Evolutionary conservation across 2,329 filamentous ascomycete species (phyloP).

Genomic region (Byssothecium circinans): DNA sequence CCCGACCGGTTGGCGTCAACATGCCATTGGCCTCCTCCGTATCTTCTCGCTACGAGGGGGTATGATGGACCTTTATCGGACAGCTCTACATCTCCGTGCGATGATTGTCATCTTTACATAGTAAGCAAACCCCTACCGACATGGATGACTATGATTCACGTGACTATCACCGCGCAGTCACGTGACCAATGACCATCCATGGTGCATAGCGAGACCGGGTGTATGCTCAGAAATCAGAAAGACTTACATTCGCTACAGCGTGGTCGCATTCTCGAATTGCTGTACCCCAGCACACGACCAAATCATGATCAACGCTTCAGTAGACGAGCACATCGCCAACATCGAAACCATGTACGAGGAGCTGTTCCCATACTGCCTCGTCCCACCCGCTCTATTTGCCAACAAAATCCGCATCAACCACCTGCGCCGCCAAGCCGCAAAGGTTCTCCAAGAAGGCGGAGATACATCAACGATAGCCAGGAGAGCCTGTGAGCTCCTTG

Average conservation of each 20-base stretch:
- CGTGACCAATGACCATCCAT: too few relatives aligned
- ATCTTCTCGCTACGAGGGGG: slow-evolving; percentile 36
- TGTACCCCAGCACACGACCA: slow-evolving; percentile 30
- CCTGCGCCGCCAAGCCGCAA: slow-evolving; percentile 19
- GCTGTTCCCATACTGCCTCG: slow-evolving; percentile 32
- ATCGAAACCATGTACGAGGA: slow-evolving; percentile 23
- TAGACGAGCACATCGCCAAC: slow-evolving; percentile 16
- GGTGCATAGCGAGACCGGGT: too few relatives aligned
- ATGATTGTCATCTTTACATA: slow-evolving; percentile 28
- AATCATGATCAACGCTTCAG: slow-evolving; percentile 19
- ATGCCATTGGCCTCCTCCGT: slow-evolving; percentile 28
- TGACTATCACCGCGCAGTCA: too few relatives aligned
- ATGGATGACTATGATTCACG: too few relatives aligned
- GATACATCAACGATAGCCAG: slow-evolving; percentile 12
- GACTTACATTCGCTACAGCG: slow-evolving; percentile 14
- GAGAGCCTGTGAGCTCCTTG: slow-evolving; percentile 23
- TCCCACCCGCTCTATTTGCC: slow-evolving; percentile 27
- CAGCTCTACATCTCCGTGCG: slow-evolving; percentile 20
- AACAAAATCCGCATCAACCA: slow-evolving; percentile 28
- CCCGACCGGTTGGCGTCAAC: slow-evolving; percentile 28
- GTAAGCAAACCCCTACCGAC: slow-evolving; percentile 16
- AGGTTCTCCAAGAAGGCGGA: slow-evolving; percentile 5
- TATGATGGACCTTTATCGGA: slow-evolving; percentile 17
- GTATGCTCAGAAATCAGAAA: too few relatives aligned
- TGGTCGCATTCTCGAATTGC: slow-evolving; percentile 27